Evolutionary conservation across 2,329 filamentous ascomycete species (phyloP), one percentile per base, ranked within the genome.

Genomic region (Pseudogymnoascus sp.): DNA sequence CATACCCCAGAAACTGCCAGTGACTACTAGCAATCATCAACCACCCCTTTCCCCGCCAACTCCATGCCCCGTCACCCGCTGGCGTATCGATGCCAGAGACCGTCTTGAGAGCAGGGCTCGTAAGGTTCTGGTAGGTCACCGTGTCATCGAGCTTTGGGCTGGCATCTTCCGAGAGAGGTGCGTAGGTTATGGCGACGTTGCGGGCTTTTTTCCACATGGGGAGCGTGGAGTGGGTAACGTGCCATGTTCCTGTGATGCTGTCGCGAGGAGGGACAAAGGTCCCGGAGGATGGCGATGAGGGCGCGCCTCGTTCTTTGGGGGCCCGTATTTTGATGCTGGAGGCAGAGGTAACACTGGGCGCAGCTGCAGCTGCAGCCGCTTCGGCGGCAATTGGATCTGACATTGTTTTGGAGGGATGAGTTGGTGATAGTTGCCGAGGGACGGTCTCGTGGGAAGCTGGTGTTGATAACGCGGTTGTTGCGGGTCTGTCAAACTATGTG

Each of bases 1-100:
- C 90, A 80, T 85, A 93, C 2, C 88, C 90, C 16, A 96, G 75
- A 1, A 95, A 77, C 79, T 96, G 90, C 91, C 91, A 96, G 71
- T 91, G 86, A 53, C 84, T 87, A 14, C 80, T 82, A 26, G 89
- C 88, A 68, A 93, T 86, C 72, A 81, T 82, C 65, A 96, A 75
- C 83, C 82, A 84, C 7, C 90, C 89, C 70, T 86, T 90, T 7
- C 91, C 91, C 56, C 89, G 80, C 91, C 91, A 96, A 69, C 88
- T 81, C 86, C 89, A 90, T 35, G 76, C 77, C 26, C 75, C 79
- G 53, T 74, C 71, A 61, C 74, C 72, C 19, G 67, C 72, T 67
- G 75, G 75, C 24, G 78, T 82, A 74, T 93, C 89, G 63, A 90
- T 72, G 37, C 90, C 90, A 11, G 79, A 73, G 31, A 95, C 82